Evolutionary conservation across 2,329 filamentous ascomycete species (phyloP).

Genomic region (Sphaerostilbella broomeana): DNA sequence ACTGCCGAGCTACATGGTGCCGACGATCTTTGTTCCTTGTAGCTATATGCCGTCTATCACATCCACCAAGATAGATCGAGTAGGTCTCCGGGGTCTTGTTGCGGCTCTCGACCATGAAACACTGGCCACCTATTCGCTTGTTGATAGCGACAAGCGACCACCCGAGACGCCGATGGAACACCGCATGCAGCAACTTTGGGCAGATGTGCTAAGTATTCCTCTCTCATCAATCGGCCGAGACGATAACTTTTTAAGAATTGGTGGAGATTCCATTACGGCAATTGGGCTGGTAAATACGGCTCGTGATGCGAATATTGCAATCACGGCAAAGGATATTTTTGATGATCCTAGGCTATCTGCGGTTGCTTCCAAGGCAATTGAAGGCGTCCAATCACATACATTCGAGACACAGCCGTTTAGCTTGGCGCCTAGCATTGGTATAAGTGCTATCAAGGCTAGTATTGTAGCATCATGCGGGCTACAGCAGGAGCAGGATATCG

Average conservation of each 20-base stretch:
- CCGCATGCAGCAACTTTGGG: conserved; percentile 9
- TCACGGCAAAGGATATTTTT: conserved; percentile 16
- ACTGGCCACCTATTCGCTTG: conserved; percentile 7
- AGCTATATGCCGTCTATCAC: too few relatives aligned
- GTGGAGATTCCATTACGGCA: conserved; percentile 23
- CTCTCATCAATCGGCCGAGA: conserved; percentile 23
- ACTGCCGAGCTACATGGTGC: too few relatives aligned
- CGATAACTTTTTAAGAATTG: conserved; percentile 22
- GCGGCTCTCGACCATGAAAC: too few relatives aligned
- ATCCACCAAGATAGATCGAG: too few relatives aligned
- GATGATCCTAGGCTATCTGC: conserved; percentile 14
- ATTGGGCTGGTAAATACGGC: conserved; percentile 16
- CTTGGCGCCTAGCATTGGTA: conserved; percentile 22
- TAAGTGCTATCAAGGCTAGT: background rate
- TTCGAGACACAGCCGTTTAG: conserved; percentile 1
- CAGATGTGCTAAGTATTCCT: conserved; percentile 3
- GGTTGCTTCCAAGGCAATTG: background rate
- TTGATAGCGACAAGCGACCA: background rate
- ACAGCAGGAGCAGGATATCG: conserved; percentile 7
- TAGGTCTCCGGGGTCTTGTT: too few relatives aligned
- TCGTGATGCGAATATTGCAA: conserved; percentile 4
- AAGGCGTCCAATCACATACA: background rate
- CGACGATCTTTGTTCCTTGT: too few relatives aligned
- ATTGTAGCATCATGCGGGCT: background rate
- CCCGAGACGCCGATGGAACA: conserved; percentile 9